Evolutionary conservation across 2,329 filamentous ascomycete species (phyloP).

Genomic region (Aspergillus brasiliensis): DNA sequence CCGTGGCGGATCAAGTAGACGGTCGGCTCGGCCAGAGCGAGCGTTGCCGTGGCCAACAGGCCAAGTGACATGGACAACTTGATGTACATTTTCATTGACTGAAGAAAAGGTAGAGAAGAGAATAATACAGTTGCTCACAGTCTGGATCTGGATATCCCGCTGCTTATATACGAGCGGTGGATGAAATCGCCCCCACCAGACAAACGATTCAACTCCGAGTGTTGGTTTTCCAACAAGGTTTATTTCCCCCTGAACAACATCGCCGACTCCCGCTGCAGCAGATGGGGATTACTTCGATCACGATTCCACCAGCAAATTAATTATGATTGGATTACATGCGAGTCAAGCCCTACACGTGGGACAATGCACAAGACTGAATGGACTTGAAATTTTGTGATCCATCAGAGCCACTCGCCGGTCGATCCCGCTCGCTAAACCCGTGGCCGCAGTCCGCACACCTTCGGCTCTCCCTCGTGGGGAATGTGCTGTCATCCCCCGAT

Average conservation of each 20-base stretch:
- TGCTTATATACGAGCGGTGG: background rate
- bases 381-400: background rate
- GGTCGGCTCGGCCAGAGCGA: conserved; percentile 43
- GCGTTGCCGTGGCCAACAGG: conserved; percentile 18
- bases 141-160: background rate
- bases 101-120: background rate
- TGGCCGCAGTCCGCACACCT: background rate
- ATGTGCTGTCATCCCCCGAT: no score
- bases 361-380: background rate
- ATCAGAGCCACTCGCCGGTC: background rate
- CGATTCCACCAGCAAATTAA: background rate
- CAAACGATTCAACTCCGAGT: no score
- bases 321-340: background rate
- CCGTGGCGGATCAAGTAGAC: conserved; percentile 67
- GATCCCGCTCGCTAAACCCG: background rate
- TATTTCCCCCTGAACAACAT: background rate
- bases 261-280: background rate
- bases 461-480: background rate
- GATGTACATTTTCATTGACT: conserved; percentile 6
- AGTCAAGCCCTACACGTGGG: background rate
- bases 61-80: conserved; percentile 7
- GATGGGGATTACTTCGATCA: background rate
- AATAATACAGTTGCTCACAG: background rate
- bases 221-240: no score
- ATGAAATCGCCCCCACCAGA: no score